Percentiles rank a stretch among this genome's conserved stretches.
Conservation (phyloP, 2,329 filamentous ascomycete genomes). For the Aspergillus pseudoterreus region DNA sequence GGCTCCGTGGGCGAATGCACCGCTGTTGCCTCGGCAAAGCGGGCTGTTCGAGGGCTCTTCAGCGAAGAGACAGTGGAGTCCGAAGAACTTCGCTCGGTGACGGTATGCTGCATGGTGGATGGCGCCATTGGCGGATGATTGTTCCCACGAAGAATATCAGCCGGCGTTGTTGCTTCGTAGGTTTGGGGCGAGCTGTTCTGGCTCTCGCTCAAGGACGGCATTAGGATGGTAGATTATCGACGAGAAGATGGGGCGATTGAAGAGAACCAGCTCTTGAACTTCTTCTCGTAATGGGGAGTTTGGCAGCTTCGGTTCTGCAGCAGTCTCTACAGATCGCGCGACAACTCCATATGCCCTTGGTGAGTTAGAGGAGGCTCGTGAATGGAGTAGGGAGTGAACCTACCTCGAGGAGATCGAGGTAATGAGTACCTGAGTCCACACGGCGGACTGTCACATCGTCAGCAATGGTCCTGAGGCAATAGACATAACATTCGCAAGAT, state of each 20-base stretch:
- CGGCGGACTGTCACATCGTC: neutral
- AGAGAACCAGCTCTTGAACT: slow-evolving; percentile 36
- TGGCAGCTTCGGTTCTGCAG: neutral
- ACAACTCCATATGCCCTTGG: neutral
- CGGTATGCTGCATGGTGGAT: slow-evolving; percentile 22
- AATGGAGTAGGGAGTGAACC: neutral
- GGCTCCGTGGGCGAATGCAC: slow-evolving; percentile 59
- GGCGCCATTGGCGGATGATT: slow-evolving; percentile 28
- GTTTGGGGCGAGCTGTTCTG: slow-evolving; percentile 26
- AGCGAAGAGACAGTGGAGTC: slow-evolving; percentile 34
- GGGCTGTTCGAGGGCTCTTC: slow-evolving; percentile 55
- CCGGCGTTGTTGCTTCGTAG: slow-evolving; percentile 36
- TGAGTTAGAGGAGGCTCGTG: neutral
- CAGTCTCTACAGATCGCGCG: neutral
- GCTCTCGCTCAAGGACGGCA: slow-evolving; percentile 25
- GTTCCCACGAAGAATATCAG: slow-evolving; percentile 34
- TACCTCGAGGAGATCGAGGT: neutral
- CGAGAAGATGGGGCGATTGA: slow-evolving; percentile 1
- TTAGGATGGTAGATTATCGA: slow-evolving; percentile 6
- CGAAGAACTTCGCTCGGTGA: slow-evolving; percentile 25
- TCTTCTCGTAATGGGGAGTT: neutral
- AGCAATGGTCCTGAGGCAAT: neutral
- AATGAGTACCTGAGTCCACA: neutral
- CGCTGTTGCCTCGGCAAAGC: slow-evolving; percentile 63
- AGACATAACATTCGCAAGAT: neutral